Conservation (phyloP, 805 yeast genomes). For the Candida fluviatilis region DNA sequence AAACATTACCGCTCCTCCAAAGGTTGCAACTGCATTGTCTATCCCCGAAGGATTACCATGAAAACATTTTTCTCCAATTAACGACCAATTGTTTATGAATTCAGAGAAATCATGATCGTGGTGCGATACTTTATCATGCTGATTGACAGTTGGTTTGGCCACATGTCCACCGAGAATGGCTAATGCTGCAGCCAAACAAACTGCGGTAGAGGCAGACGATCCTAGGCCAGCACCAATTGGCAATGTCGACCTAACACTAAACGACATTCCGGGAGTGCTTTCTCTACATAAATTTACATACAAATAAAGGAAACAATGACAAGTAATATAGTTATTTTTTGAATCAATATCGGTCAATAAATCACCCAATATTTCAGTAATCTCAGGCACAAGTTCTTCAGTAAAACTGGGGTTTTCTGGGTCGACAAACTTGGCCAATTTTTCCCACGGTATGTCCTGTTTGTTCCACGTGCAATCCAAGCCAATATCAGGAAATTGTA, state of each 20-base stretch:
- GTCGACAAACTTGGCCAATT: slow-evolving; percentile 18
- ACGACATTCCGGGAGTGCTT: slow-evolving; percentile 47
- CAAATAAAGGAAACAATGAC: slow-evolving; percentile 78
- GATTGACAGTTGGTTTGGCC: slow-evolving; percentile 27
- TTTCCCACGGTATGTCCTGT: slow-evolving; percentile 58
- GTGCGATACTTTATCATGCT: slow-evolving; percentile 27
- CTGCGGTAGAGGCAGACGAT: slow-evolving; percentile 87
- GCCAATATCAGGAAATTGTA: slow-evolving; percentile 82
- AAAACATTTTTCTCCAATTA: slow-evolving; percentile 89
- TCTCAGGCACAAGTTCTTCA: slow-evolving; percentile 56
- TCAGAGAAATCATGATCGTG: slow-evolving; percentile 40
- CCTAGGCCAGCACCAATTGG: slow-evolving; percentile 98
- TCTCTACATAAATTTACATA: slow-evolving; percentile 55
- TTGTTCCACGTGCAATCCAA: slow-evolving; percentile 62
- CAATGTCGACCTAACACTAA: slow-evolving; percentile 72
- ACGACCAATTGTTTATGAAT: slow-evolving; percentile 83
- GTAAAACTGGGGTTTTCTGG: slow-evolving; percentile 27
- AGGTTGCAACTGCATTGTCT: slow-evolving; percentile 93
- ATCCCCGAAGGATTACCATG: slow-evolving; percentile 97
- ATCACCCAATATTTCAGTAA: slow-evolving; percentile 46
- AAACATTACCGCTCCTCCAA: slow-evolving; percentile 93
- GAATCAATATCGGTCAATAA: slow-evolving; percentile 44
- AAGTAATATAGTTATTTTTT: slow-evolving; percentile 69
- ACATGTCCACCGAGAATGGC: slow-evolving; percentile 57
- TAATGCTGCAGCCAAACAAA: slow-evolving; percentile 75